Percentiles rank a stretch among this genome's conserved stretches.
Conservation (phyloP, 2,329 filamentous ascomycete species). For the Penicillium sp. region DNA sequence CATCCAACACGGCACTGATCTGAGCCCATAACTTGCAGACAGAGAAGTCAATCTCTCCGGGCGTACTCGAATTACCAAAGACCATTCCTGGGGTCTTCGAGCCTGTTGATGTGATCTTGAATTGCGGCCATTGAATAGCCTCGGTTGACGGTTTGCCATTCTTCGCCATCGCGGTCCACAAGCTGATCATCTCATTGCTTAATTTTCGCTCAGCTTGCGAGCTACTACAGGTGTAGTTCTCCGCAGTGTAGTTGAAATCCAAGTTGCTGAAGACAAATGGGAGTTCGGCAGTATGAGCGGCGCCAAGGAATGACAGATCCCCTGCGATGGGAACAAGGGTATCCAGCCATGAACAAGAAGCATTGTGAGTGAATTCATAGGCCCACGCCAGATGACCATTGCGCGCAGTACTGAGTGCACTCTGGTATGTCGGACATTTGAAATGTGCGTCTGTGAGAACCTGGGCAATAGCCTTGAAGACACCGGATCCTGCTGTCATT, state of each 20-base stretch:
- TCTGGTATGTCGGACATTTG: constrained; percentile 19
- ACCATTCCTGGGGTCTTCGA: constrained; percentile 10
- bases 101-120: constrained; percentile 4
- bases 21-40: constrained; percentile 17
- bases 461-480: constrained; percentile 13
- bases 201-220: constrained; percentile 12
- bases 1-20: constrained; percentile 8
- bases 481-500: neutral
- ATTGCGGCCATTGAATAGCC: constrained; percentile 17
- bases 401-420: constrained; percentile 1
- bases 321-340: constrained; percentile 1
- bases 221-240: constrained; percentile 11
- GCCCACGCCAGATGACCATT: constrained; percentile 20
- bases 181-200: constrained; percentile 19
- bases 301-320: neutral
- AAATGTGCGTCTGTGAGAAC: constrained; percentile 15
- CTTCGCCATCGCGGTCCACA: constrained; percentile 25
- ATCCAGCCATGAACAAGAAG: constrained; percentile 22
- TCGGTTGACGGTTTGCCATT: constrained; percentile 17
- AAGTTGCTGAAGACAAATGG: constrained; percentile 21
- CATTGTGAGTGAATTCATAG: constrained; percentile 23
- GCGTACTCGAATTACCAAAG: constrained; percentile 10
- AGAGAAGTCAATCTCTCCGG: constrained; percentile 17
- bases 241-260: neutral
- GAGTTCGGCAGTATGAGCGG: constrained; percentile 22